Evolutionary conservation across 2,329 filamentous ascomycete genomes (phyloP).

Genomic region (Berkeleyomyces basicola): DNA sequence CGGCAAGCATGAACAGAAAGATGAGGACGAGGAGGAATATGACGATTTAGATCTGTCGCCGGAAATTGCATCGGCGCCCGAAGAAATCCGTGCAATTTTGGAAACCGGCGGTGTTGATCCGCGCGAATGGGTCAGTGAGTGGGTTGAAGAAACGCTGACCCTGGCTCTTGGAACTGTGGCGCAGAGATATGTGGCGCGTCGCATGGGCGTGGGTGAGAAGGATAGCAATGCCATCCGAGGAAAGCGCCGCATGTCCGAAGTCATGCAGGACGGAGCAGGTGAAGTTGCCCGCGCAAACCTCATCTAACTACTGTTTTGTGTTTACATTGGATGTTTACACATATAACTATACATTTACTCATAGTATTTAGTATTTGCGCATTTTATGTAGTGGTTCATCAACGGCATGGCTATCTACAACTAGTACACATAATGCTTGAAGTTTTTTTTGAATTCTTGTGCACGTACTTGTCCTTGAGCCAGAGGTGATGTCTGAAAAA

Average conservation of each 20-base stretch:
- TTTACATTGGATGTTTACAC: background rate
- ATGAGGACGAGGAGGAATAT: conserved; percentile 18
- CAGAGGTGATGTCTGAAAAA: background rate
- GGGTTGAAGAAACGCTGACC: conserved; percentile 76
- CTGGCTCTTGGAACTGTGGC: conserved; percentile 73
- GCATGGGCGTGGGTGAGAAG: conserved; percentile 91
- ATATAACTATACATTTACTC: too few species aligned
- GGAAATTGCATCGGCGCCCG: conserved; percentile 30
- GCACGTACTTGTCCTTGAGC: too few species aligned
- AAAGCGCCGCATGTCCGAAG: conserved; percentile 41
- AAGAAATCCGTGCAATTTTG: conserved; percentile 77
- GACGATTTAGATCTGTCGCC: conserved; percentile 26
- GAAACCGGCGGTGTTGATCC: conserved; percentile 64
- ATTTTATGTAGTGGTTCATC: too few species aligned
- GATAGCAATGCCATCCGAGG: conserved; percentile 35
- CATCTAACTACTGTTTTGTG: conserved; percentile 21
- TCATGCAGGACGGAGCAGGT: conserved; percentile 39
- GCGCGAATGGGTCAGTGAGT: conserved; percentile 92
- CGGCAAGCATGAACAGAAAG: background rate
- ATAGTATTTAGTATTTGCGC: background rate
- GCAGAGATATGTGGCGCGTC: conserved; percentile 81
- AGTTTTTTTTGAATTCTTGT: too few species aligned
- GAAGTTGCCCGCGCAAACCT: conserved; percentile 44
- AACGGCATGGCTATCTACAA: too few species aligned
- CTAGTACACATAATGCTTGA: too few species aligned